A percentile compares a stretch with the other conserved stretches of the same genome.
phyloP scores from a whole-genome alignment of 441 rosid species.

The Eugenia klotzschiana region DNA sequence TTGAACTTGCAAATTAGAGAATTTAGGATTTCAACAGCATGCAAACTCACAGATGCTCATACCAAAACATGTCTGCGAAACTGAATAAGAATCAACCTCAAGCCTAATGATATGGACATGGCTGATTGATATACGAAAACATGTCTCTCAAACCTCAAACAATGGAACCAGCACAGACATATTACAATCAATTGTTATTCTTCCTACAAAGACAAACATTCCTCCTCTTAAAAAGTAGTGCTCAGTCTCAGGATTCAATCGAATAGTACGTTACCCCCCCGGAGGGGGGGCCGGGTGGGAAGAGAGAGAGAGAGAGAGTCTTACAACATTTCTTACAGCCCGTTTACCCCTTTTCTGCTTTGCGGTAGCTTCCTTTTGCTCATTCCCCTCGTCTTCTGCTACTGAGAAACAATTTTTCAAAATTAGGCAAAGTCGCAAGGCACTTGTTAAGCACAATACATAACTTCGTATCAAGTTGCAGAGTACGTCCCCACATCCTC shows the following conservation, averaged over 20 bases:
- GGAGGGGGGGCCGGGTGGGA: no score
- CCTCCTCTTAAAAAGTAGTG: not conserved
- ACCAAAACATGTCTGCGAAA: not conserved
- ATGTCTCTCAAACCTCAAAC: not conserved
- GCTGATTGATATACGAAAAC: not conserved
- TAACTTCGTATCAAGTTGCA: not conserved
- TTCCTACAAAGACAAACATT: not conserved
- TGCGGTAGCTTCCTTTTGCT: slow-evolving; percentile 29
- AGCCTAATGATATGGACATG: not conserved
- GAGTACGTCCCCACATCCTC: not conserved
- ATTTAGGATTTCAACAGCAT: not conserved
- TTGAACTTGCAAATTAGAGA: not conserved
- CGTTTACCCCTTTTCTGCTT: slow-evolving; percentile 36
- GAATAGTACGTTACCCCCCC: not conserved
- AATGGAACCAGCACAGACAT: not conserved
- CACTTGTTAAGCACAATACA: not conserved
- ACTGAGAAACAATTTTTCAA: not conserved
- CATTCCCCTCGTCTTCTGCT: slow-evolving; percentile 49
- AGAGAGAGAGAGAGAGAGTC: not conserved
- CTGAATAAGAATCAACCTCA: not conserved
- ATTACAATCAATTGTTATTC: not conserved
- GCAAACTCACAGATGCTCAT: not conserved
- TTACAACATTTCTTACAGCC: slow-evolving; percentile 24
- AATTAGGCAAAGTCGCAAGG: not conserved
- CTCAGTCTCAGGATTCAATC: not conserved